A percentile compares a stretch with the other conserved stretches of the same genome.
These are phyloP conservation scores for Stenogyne calaminthoides DNA, from an alignment of 305 asterid genomes.

Conservation along the genomic window DNA sequence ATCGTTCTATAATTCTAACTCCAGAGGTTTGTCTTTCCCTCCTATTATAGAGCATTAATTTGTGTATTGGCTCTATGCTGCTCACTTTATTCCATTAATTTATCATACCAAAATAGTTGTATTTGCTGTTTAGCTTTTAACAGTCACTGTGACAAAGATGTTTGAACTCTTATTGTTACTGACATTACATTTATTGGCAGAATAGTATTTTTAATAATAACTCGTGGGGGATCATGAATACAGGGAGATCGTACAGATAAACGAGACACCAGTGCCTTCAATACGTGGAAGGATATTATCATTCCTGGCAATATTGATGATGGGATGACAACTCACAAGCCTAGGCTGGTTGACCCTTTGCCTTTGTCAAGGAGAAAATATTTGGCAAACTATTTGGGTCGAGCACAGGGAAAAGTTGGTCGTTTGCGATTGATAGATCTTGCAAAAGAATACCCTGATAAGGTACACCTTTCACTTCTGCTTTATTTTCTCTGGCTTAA, in stretches of 20 bases:
- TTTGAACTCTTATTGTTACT: neutral
- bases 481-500: slow-evolving; percentile 8
- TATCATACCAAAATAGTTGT: neutral
- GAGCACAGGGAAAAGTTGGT: slow-evolving; percentile 94
- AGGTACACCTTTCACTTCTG: slow-evolving; percentile 53
- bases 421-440: slow-evolving; percentile 82
- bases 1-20: slow-evolving; percentile 90
- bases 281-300: slow-evolving; percentile 95
- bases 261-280: slow-evolving; percentile 89
- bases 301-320: slow-evolving; percentile 95
- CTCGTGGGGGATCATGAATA: too few relatives aligned
- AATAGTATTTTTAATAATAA: neutral
- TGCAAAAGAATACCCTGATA: slow-evolving; percentile 77
- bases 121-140: neutral
- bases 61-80: neutral
- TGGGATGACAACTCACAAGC: slow-evolving; percentile 73
- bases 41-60: neutral
- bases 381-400: slow-evolving; percentile 86
- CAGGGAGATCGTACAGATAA: slow-evolving; percentile 98
- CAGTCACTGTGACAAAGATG: neutral
- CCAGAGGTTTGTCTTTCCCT: slow-evolving; percentile 69
- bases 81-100: neutral
- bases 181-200: slow-evolving; percentile 1
- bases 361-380: slow-evolving; percentile 80
- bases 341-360: slow-evolving; percentile 75